A percentile compares a stretch with the other conserved stretches of the same genome.
Evolutionary conservation across 257 asterid genomes (phyloP).

Genomic region (Cruciata laevipes): DNA sequence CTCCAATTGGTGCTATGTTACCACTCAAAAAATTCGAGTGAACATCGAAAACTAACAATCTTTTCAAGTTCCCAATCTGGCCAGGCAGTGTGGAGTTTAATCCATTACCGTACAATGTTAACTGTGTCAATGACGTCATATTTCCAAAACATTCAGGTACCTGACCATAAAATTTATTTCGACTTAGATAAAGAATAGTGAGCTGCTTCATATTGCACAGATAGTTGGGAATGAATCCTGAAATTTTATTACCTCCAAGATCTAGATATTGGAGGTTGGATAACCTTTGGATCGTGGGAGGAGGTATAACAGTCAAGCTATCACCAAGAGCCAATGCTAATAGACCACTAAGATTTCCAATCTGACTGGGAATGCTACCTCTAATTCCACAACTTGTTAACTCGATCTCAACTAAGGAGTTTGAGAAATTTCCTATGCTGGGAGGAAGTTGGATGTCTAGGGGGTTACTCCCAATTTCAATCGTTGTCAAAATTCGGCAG

Average conservation of each 20-base stretch:
- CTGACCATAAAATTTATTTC: background rate
- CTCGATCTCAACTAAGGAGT: too few relatives aligned
- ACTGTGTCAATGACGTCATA: slow-evolving; percentile 4
- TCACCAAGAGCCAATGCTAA: background rate
- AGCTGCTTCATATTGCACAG: slow-evolving; percentile 2
- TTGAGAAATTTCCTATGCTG: background rate
- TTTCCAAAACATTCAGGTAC: slow-evolving; percentile 13
- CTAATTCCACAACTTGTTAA: background rate
- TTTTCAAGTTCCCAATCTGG: background rate
- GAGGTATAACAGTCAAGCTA: background rate
- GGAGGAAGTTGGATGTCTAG: background rate
- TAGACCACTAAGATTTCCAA: slow-evolving; percentile 6
- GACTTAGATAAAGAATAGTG: background rate
- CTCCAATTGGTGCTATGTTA: background rate
- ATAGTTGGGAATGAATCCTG: slow-evolving; percentile 5
- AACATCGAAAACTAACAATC: background rate
- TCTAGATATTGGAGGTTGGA: slow-evolving; percentile 5
- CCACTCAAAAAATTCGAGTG: background rate
- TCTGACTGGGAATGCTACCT: slow-evolving; percentile 6
- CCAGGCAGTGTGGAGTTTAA: background rate
- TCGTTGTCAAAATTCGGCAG: background rate
- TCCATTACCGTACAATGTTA: too few relatives aligned
- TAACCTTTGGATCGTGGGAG: background rate
- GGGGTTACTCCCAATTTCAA: background rate
- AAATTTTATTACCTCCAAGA: background rate